Base-by-base conservation (phyloP, 1,284 basidiomycete genomes). In the Pisolithus thermaeus region DNA sequence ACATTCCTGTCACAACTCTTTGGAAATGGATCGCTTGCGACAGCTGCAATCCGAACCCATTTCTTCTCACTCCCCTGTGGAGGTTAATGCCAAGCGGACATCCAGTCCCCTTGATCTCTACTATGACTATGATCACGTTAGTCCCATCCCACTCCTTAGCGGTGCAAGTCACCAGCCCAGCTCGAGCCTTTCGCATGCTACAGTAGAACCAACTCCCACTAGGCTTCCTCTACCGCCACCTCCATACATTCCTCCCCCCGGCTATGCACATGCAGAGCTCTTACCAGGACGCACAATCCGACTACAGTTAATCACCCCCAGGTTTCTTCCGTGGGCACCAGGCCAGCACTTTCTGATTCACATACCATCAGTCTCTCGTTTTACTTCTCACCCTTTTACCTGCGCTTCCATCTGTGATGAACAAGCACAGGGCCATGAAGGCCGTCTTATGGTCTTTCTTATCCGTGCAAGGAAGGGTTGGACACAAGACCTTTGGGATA, bases 351-450 rank as follows among this genome's bases (percentile, higher is more conserved):
- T 92, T 58, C 75, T 89, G 22, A 76, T 94, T 54, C 81, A 76
- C 52, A 72, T 92, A 6, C 91, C 91, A 1, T 76, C 76, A 20
- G 73, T 94, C 11, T 83, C 84, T 7, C 74, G 72, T 42, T 75
- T 85, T 64, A 80, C 84, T 46, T 80, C 82, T 3, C 91, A 94
- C 63, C 92, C 91, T 1, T 94, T 92, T 69, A 92, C 92, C 1
- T 83, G 84, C 54, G 83, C 82, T 18, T 83, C 82, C 38, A 76
- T 84, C 28, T 83, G 81, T 62, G 81, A 88, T 55, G 71, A 76
- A 52, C 73, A 76, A 51, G 73, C 73, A 6, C 58, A 63, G 0
- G 64, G 65, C 14, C 68, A 71, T 39, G 68, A 69, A 37, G 78
- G 78, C 36, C 76, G 80, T 38, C 80, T 83, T 53, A 75, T 93